phyloP scores from a whole-genome alignment of 176 grass and related monocot genomes.

The Chrysopogon serrulatus region DNA sequence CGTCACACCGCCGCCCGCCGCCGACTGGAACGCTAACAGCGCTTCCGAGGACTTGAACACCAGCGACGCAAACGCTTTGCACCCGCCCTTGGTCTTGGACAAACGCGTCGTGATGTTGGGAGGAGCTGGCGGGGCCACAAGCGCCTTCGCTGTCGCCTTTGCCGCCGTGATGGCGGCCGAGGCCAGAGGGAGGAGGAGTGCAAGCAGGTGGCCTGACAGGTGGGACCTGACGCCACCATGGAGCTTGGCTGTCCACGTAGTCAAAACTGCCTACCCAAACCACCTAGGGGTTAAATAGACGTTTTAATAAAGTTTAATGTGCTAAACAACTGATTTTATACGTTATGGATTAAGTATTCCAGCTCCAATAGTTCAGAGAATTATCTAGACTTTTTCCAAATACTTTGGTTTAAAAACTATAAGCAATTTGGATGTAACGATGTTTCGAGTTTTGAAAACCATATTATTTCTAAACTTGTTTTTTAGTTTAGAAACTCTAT shows the following conservation, averaged over 20 bases:
- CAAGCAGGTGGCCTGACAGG: too few species aligned
- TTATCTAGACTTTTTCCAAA: too few species aligned
- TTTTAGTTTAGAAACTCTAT: background rate
- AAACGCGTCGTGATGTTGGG: conserved; percentile 69
- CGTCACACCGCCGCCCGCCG: conserved; percentile 51
- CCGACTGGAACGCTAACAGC: conserved; percentile 47
- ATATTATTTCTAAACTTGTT: too few species aligned
- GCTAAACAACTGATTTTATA: too few species aligned
- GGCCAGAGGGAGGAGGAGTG: conserved; percentile 31
- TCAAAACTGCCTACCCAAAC: too few species aligned
- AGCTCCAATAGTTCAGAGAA: too few species aligned
- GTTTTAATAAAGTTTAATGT: too few species aligned
- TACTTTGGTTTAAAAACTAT: background rate
- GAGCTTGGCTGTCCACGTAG: too few species aligned
- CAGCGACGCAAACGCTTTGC: conserved; percentile 76
- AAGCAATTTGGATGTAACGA: background rate
- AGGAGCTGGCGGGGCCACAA: conserved; percentile 25
- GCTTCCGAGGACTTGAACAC: conserved; percentile 37
- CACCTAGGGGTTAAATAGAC: too few species aligned
- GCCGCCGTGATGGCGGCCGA: background rate
- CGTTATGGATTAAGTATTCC: too few species aligned
- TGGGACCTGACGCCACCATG: too few species aligned
- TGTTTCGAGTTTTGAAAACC: background rate
- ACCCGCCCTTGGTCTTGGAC: conserved; percentile 63
- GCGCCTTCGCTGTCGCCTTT: background rate